Conservation (phyloP, 352 stramenopile genomes). For the Globisporangium canariense region DNA sequence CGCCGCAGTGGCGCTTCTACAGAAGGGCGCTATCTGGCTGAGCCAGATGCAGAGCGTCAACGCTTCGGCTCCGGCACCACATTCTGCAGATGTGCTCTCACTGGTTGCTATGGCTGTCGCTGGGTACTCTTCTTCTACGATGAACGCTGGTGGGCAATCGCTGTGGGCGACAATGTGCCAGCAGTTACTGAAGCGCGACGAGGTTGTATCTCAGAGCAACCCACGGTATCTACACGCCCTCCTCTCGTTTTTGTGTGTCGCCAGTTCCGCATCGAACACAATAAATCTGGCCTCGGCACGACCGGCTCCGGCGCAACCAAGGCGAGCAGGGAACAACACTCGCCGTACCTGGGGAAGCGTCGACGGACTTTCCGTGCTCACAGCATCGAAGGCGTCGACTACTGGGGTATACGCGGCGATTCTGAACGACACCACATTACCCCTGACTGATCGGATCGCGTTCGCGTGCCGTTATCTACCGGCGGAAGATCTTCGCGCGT, state of each 20-base stretch:
- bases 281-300: constrained; percentile 24
- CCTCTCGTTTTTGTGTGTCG: constrained; percentile 66
- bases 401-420: constrained; percentile 66
- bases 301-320: constrained; percentile 26
- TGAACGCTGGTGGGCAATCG: constrained; percentile 37
- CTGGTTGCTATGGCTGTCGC: constrained; percentile 88
- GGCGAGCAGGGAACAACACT: constrained; percentile 24
- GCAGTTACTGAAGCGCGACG: constrained; percentile 70
- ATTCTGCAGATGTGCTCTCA: constrained; percentile 76
- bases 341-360: constrained; percentile 62
- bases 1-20: constrained; percentile 60
- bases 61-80: constrained; percentile 21
- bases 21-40: constrained; percentile 67
- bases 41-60: constrained; percentile 51
- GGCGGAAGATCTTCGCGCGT: constrained; percentile 78
- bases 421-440: constrained; percentile 83
- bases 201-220: constrained; percentile 56
- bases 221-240: constrained; percentile 83
- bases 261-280: constrained; percentile 30
- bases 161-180: constrained; percentile 80
- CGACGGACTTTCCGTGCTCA: constrained; percentile 45
- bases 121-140: constrained; percentile 61
- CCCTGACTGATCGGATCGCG: constrained; percentile 86
- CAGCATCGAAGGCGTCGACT: constrained; percentile 12
- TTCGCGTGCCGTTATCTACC: constrained; percentile 91